Conservation (phyloP, 208 protist genomes). For the Acanthamoeba triangularis region DNA sequence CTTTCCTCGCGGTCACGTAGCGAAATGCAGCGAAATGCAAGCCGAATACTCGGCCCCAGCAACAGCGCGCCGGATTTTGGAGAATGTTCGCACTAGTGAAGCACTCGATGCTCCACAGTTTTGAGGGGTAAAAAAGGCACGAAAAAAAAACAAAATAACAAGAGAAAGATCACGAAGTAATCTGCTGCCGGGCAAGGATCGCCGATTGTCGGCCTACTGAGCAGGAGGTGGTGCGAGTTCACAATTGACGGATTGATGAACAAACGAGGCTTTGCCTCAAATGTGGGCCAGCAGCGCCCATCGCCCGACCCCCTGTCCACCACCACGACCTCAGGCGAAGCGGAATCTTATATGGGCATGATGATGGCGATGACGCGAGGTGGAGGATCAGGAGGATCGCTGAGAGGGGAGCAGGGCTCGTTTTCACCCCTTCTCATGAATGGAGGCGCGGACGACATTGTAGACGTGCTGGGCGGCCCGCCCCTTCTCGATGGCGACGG, state of each 20-base stretch:
- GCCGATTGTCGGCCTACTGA: too few relatives aligned
- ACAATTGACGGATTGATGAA: not conserved
- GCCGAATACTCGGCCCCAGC: too few relatives aligned
- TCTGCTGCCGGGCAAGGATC: too few relatives aligned
- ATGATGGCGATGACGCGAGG: slow-evolving; percentile 11
- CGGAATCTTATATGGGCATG: not conserved
- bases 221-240: not conserved
- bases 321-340: not conserved
- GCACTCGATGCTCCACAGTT: too few relatives aligned
- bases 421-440: not conserved
- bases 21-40: too few relatives aligned
- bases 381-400: not conserved
- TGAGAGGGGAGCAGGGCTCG: not conserved
- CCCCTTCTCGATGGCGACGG: not conserved
- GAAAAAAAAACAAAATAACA: too few relatives aligned
- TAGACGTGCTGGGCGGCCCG: not conserved
- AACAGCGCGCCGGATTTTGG: too few relatives aligned
- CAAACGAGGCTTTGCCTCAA: slow-evolving; percentile 17
- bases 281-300: not conserved
- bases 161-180: too few relatives aligned
- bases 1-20: too few relatives aligned
- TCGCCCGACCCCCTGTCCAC: not conserved
- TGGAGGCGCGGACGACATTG: not conserved
- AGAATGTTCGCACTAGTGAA: too few relatives aligned
- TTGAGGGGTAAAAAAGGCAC: too few relatives aligned